Conservation (phyloP, 2,329 filamentous ascomycete genomes). For the Hypoxylon sp. region DNA sequence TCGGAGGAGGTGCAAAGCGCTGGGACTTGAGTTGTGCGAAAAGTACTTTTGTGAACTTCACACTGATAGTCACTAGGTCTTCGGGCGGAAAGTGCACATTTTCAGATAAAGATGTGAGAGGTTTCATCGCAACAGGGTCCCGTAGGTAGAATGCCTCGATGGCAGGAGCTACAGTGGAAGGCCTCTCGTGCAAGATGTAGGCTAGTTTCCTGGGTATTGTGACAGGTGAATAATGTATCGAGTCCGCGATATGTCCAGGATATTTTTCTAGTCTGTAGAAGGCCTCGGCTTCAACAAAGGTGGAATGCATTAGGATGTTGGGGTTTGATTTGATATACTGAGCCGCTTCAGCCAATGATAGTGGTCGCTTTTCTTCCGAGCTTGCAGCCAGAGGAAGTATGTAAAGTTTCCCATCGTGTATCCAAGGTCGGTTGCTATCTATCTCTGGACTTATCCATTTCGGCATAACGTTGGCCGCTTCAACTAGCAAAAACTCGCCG, state of each 20-base stretch:
- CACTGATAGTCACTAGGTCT: constrained; percentile 81
- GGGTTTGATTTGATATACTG: constrained; percentile 64
- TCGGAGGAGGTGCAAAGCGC: constrained; percentile 72
- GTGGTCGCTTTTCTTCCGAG: constrained; percentile 47
- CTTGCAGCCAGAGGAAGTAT: constrained; percentile 70
- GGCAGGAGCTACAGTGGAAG: constrained; percentile 80
- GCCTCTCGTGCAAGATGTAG: constrained; percentile 77
- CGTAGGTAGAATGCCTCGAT: constrained; percentile 93
- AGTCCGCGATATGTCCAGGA: constrained; percentile 75
- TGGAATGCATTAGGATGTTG: constrained; percentile 71
- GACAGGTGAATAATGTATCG: constrained; percentile 77
- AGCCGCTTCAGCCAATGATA: constrained; percentile 73
- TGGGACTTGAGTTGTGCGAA: constrained; percentile 93
- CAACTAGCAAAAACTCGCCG: constrained; percentile 93
- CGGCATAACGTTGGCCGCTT: constrained; percentile 87
- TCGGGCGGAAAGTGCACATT: constrained; percentile 73
- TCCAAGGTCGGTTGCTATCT: constrained; percentile 88
- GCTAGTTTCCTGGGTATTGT: constrained; percentile 84
- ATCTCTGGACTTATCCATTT: constrained; percentile 92
- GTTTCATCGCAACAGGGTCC: constrained; percentile 78
- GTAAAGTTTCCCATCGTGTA: constrained; percentile 77
- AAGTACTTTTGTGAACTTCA: constrained; percentile 85
- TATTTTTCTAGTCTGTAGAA: constrained; percentile 90
- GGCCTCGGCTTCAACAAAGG: constrained; percentile 83
- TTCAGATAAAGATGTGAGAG: constrained; percentile 65